Evolutionary conservation across 176 grass and related monocot genomes (phyloP).

Genomic region (Oryza longistaminata): DNA sequence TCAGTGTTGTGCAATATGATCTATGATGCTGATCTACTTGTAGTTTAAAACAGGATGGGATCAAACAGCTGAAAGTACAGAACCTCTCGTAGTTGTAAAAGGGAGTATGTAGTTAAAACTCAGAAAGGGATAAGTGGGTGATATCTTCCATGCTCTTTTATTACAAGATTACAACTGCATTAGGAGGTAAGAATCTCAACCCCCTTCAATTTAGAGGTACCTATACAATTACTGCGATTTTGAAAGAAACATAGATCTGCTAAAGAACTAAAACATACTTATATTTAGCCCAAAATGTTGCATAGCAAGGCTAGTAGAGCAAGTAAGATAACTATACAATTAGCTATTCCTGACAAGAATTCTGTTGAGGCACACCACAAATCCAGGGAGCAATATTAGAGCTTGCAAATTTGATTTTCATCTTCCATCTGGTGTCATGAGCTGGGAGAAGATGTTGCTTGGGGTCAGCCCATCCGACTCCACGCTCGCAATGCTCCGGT

Average conservation of each 20-base stretch:
- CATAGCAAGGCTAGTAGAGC: not conserved
- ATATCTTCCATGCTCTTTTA: not conserved
- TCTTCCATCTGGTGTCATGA: conserved; percentile 64
- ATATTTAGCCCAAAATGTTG: not conserved
- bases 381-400: not conserved
- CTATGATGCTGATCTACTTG: not conserved
- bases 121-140: not conserved
- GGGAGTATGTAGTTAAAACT: not conserved
- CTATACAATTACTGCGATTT: not conserved
- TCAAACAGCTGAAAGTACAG: not conserved
- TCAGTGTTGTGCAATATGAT: not conserved
- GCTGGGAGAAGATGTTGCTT: conserved; percentile 65
- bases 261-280: not conserved
- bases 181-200: not conserved
- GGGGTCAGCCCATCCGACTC: conserved; percentile 52
- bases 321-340: not conserved
- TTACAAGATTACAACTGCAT: not conserved
- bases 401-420: conserved; percentile 31
- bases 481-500: conserved; percentile 44
- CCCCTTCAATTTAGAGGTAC: not conserved
- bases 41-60: not conserved
- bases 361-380: not conserved
- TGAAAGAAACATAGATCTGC: not conserved
- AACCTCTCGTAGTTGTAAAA: not conserved
- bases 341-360: not conserved